These are phyloP conservation scores for Phialemoniopsis sp. DNA, from an alignment of 2,329 filamentous ascomycete genomes.

Conservation along the genomic window DNA sequence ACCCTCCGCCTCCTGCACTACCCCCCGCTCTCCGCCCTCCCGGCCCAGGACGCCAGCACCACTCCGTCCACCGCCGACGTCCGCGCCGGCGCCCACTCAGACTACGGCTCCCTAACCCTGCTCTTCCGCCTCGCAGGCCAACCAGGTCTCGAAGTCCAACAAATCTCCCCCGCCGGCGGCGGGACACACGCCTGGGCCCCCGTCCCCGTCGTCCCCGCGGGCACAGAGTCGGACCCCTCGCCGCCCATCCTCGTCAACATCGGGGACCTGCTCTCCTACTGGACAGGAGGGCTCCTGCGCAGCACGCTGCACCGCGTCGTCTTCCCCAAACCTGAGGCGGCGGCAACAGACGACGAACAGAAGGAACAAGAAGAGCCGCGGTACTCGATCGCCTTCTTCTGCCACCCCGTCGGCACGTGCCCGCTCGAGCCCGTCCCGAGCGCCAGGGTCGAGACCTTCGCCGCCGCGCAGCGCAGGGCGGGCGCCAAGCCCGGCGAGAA, in stretches of 20 bases:
- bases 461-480: conserved; percentile 19
- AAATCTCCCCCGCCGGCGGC: conserved; percentile 55
- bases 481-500: conserved; percentile 17
- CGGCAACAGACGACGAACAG: conserved; percentile 12
- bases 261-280: conserved; percentile 69
- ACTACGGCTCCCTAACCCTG: conserved; percentile 71
- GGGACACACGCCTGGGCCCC: conserved; percentile 46
- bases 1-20: conserved; percentile 73
- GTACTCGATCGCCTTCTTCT: conserved; percentile 67
- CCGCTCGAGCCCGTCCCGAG: conserved; percentile 57
- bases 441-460: conserved; percentile 42
- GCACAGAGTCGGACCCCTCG: conserved; percentile 51
- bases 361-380: conserved; percentile 46
- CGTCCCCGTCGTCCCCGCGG: conserved; percentile 62
- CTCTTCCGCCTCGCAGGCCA: conserved; percentile 85
- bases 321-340: conserved; percentile 50
- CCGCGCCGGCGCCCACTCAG: conserved; percentile 86
- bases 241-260: conserved; percentile 82
- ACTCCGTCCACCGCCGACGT: conserved; percentile 55
- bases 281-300: conserved; percentile 84
- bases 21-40: conserved; percentile 41
- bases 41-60: conserved; percentile 9
- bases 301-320: conserved; percentile 88
- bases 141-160: conserved; percentile 66
- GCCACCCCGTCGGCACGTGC: conserved; percentile 54